Percentiles rank a stretch among this genome's conserved stretches.
These are phyloP conservation scores for Stemphylium vesicarium DNA, from an alignment of 2,329 filamentous ascomycete genomes.

Conservation along the genomic window DNA sequence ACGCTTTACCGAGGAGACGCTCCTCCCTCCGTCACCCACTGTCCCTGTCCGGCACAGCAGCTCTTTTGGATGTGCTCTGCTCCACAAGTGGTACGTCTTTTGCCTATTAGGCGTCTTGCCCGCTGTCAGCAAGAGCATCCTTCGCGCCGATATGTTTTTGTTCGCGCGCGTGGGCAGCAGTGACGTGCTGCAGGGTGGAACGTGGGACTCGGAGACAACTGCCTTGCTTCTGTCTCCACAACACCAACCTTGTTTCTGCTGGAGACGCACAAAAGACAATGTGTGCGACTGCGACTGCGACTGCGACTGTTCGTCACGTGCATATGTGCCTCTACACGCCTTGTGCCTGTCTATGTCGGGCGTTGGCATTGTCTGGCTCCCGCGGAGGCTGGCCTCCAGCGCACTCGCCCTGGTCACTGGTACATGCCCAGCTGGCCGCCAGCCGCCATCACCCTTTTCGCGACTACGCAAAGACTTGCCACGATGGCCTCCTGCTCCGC, in stretches of 20 bases:
- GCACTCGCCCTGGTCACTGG: not conserved
- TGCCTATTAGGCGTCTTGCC: not conserved
- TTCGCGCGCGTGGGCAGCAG: not conserved
- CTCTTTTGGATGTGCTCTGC: not conserved
- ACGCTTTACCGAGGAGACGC: conserved; percentile 13
- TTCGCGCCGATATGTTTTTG: not conserved
- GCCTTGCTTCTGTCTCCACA: conserved; percentile 18
- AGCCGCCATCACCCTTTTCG: not conserved
- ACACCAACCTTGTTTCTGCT: conserved; percentile 13
- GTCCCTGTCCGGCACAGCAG: not conserved
- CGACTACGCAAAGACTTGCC: conserved; percentile 1
- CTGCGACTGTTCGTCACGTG: conserved; percentile 3
- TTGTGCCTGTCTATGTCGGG: not conserved
- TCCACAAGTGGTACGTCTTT: not conserved
- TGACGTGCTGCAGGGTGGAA: conserved; percentile 13
- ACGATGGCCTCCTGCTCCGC: conserved; percentile 7
- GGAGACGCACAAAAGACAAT: conserved; percentile 16
- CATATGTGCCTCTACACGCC: not conserved
- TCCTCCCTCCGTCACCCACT: not conserved
- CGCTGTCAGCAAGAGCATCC: conserved; percentile 5
- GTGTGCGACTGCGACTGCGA: conserved; percentile 5
- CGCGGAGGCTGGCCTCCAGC: not conserved
- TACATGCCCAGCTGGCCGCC: not conserved
- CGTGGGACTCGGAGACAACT: conserved; percentile 22
- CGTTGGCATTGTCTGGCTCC: not conserved